Percentiles rank a stretch among this genome's conserved stretches.
Evolutionary conservation across 768 basidiomycete genomes (phyloP).

Genomic region (Asterophora parasitica): DNA sequence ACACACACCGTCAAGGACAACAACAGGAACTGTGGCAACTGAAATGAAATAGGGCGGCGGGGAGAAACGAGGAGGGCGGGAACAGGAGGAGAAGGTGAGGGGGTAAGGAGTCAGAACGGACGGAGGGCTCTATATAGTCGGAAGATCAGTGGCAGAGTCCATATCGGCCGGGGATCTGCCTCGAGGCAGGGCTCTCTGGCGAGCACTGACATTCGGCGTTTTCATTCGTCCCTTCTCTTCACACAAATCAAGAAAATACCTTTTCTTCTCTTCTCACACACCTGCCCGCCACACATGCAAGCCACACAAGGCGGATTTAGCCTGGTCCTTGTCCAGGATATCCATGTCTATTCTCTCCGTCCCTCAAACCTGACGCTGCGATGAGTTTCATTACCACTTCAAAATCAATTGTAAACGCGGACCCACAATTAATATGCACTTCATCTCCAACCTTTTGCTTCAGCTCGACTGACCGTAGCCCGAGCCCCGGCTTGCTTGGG

Average conservation of each 20-base stretch:
- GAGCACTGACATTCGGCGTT: constrained; percentile 16
- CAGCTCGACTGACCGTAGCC: background rate
- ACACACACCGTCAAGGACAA: constrained; percentile 22
- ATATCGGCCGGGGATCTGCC: constrained; percentile 18
- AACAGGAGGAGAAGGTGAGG: constrained; percentile 19
- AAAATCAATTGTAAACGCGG: background rate
- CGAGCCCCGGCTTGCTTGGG: constrained; percentile 11
- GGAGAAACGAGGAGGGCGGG: constrained; percentile 25
- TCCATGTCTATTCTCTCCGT: background rate
- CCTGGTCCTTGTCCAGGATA: background rate
- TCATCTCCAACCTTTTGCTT: constrained; percentile 11
- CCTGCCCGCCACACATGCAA: constrained; percentile 11
- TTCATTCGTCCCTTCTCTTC: constrained; percentile 12
- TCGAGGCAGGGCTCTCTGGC: constrained; percentile 17
- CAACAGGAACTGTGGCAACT: constrained; percentile 24
- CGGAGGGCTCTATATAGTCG: constrained; percentile 10
- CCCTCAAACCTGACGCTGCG: background rate
- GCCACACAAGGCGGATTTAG: constrained; percentile 17
- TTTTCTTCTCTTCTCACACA: constrained; percentile 9
- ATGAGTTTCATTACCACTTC: background rate
- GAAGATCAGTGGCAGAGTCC: constrained; percentile 1
- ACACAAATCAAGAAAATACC: constrained; percentile 8
- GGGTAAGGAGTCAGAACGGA: constrained; percentile 23
- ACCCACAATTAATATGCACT: constrained; percentile 8
- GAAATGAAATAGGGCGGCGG: constrained; percentile 38